Base-by-base conservation (phyloP, 1,139 yeast species). In the Candida pseudoviswanathii region DNA sequence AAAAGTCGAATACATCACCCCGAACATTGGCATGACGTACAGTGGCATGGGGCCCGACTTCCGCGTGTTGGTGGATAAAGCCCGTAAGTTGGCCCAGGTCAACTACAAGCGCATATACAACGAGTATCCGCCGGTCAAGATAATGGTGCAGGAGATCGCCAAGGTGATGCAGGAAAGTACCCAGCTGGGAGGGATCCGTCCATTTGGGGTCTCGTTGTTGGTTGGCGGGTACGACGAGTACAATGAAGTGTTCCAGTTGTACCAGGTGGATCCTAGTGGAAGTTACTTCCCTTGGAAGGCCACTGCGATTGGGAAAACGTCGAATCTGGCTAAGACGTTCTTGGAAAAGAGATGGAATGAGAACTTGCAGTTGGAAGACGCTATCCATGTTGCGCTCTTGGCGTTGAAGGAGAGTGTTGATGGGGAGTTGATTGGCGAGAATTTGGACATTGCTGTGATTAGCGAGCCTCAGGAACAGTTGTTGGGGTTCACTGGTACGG, bases 281-380 rank as follows among this genome's bases (percentile, higher is more conserved):
- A 86, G 97, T 48, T 95, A 88, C 68, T 95, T 90, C 80, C 98
- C 99, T n/a, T 95, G 99, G 99, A 94, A 94, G 71, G 99, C 99
- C 29, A 94, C 99, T 3, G 98, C 99, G 29, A 94, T 95, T 61
- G 99, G 99, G 55, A 92, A 91, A 67, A 96, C 97, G 29, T 85
- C 97, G 4, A 84, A 85, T 41, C 88, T 96, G 6, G 99, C 99
- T 34, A 94, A 95, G 75, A 94, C 99, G 0, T 95, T 95, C 63
- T 76, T 95, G 65, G 99, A 95, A 67, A 95, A 95, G 75, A 86
- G 99, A 73, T 95, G 98, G 97, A 92, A 91, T 64, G 96, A 91
- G 58, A 96, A 94, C 66, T 77, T 95, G 65, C 99, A 95, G 72
- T 78, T 95, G 55, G 99, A 95, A 73, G 99, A 95, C 67, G 99